phyloP scores from a whole-genome alignment of 805 yeast species.

The Kuraishia capsulata region DNA sequence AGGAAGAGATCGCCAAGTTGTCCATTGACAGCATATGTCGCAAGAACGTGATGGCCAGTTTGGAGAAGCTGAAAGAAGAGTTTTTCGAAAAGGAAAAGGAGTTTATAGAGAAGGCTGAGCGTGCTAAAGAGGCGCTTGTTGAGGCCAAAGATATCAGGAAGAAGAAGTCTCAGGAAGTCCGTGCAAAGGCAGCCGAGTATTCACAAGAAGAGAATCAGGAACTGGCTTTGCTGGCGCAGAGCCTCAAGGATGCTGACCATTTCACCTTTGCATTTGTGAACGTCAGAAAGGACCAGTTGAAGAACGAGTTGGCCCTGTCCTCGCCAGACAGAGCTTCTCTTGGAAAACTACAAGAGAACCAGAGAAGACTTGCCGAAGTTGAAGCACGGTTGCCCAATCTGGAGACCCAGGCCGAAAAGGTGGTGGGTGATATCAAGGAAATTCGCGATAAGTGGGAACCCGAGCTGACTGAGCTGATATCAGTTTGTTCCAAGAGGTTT shows the following conservation, averaged over 20 bases:
- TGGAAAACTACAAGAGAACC: constrained; percentile 26
- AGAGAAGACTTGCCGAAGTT: constrained; percentile 24
- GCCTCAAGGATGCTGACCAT: constrained; percentile 21
- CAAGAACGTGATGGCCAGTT: not conserved
- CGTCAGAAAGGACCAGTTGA: constrained; percentile 28
- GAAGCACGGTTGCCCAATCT: constrained; percentile 29
- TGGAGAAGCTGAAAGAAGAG: constrained; percentile 17
- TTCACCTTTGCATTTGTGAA: constrained; percentile 28
- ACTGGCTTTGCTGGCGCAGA: constrained; percentile 25
- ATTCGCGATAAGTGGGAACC: constrained; percentile 52
- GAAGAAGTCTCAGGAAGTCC: constrained; percentile 8
- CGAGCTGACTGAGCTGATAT: constrained; percentile 42
- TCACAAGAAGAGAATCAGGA: constrained; percentile 30
- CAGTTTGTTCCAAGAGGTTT: constrained; percentile 54
- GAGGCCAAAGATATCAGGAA: constrained; percentile 8
- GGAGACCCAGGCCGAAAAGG: constrained; percentile 13
- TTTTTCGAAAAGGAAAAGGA: not conserved
- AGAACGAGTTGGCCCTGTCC: constrained; percentile 27
- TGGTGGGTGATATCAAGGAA: constrained; percentile 26
- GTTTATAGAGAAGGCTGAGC: constrained; percentile 18
- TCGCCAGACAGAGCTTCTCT: constrained; percentile 17
- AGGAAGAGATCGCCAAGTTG: constrained; percentile 15
- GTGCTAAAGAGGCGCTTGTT: constrained; percentile 16
- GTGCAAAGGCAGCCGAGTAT: constrained; percentile 20
- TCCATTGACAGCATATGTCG: constrained; percentile 19